phyloP scores from a whole-genome alignment of 2,329 filamentous ascomycete species.

The Talaromyces rugulosus region DNA sequence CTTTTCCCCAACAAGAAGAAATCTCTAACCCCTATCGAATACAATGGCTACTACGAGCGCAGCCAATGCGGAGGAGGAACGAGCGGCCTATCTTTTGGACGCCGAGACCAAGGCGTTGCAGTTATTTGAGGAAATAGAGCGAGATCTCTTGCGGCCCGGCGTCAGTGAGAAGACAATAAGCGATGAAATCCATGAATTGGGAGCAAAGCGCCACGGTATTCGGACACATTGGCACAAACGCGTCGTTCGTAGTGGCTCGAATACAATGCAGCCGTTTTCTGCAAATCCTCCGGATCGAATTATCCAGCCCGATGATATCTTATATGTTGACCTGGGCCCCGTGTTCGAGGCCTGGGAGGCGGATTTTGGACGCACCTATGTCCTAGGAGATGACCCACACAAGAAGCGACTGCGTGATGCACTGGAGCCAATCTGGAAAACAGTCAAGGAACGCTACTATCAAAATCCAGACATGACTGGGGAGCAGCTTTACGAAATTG shows the following conservation, averaged over 20 bases:
- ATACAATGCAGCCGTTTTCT: constrained; percentile 46
- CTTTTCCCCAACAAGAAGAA: not conserved
- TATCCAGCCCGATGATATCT: constrained; percentile 47
- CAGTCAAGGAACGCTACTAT: constrained; percentile 40
- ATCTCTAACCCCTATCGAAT: not conserved
- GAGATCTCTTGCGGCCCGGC: constrained; percentile 44
- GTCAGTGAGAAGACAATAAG: constrained; percentile 47
- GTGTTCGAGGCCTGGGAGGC: constrained; percentile 53
- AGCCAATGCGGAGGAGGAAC: constrained; percentile 17
- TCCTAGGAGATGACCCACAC: constrained; percentile 44
- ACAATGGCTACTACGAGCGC: not conserved
- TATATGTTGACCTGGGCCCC: constrained; percentile 50
- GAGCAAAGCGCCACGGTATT: constrained; percentile 40
- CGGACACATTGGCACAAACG: constrained; percentile 53
- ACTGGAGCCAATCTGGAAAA: constrained; percentile 45
- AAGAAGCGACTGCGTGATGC: constrained; percentile 45
- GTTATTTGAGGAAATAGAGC: constrained; percentile 48
- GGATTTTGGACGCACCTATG: constrained; percentile 52
- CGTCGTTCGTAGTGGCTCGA: constrained; percentile 47
- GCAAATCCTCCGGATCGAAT: constrained; percentile 50
- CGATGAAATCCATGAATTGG: constrained; percentile 46
- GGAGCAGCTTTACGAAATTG: constrained; percentile 44
- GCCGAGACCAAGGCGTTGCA: constrained; percentile 45
- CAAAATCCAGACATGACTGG: constrained; percentile 45
- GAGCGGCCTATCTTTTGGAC: constrained; percentile 39